phyloP scores from a whole-genome alignment of 495 filamentous ascomycete species.

The Cetradonia linearis region DNA sequence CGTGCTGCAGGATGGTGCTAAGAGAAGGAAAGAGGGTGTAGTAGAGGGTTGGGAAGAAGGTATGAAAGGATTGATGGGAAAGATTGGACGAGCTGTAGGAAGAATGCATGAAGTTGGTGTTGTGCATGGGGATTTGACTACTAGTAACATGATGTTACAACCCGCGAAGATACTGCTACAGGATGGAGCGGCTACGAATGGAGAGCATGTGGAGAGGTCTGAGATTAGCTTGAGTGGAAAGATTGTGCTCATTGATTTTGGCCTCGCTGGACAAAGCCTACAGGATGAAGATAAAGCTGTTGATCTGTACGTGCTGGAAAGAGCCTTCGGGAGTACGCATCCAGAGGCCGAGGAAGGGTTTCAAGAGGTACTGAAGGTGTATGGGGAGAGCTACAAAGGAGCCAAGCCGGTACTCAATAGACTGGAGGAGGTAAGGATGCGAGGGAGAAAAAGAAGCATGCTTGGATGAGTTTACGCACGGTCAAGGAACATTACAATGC shows the following conservation, averaged over 20 bases:
- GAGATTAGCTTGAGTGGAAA: slow-evolving; percentile 47
- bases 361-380: slow-evolving; percentile 48
- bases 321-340: slow-evolving; percentile 94
- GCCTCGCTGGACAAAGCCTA: slow-evolving; percentile 70
- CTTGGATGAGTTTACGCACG: slow-evolving; percentile 51
- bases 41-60: slow-evolving; percentile 35
- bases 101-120: slow-evolving; percentile 70
- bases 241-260: slow-evolving; percentile 90
- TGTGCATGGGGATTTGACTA: slow-evolving; percentile 92
- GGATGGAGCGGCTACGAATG: slow-evolving; percentile 5
- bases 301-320: slow-evolving; percentile 91
- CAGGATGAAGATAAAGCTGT: slow-evolving; percentile 91
- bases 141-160: slow-evolving; percentile 86
- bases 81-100: slow-evolving; percentile 68
- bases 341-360: slow-evolving; percentile 75
- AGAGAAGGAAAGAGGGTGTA: slow-evolving; percentile 32
- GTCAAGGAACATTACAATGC: background rate
- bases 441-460: slow-evolving; percentile 98
- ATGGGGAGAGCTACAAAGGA: slow-evolving; percentile 50
- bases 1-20: slow-evolving; percentile 55
- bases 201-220: slow-evolving; percentile 30
- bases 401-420: slow-evolving; percentile 56
- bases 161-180: slow-evolving; percentile 17
- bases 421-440: slow-evolving; percentile 87
- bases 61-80: slow-evolving; percentile 51